These are phyloP conservation scores for Phaeodactylum tricornutum DNA, from an alignment of 108 stramenopile genomes.

Conservation along the genomic window DNA sequence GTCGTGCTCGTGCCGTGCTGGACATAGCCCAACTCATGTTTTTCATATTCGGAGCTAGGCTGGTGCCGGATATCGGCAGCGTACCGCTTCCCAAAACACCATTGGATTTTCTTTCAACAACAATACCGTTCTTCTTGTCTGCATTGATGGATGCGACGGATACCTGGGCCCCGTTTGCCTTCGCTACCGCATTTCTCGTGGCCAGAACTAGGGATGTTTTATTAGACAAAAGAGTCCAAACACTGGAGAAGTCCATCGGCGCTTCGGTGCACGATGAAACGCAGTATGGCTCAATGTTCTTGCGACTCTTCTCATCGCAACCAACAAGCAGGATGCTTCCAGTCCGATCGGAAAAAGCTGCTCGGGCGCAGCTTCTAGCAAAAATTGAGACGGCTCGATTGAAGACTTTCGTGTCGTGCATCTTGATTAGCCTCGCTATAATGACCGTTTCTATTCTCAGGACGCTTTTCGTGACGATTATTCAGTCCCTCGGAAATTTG, in stretches of 20 bases:
- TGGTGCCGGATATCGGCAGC: constrained; percentile 11
- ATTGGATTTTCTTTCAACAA: constrained; percentile 4
- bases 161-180: constrained; percentile 52
- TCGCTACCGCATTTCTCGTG: constrained; percentile 35
- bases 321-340: constrained; percentile 30
- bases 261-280: constrained; percentile 32
- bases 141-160: constrained; percentile 12
- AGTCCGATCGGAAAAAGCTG: constrained; percentile 14
- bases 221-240: constrained; percentile 18
- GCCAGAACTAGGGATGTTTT: constrained; percentile 21
- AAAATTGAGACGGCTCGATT: constrained; percentile 42
- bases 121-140: constrained; percentile 12
- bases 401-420: constrained; percentile 38
- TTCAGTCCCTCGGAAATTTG: constrained; percentile 19
- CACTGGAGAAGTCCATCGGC: constrained; percentile 20
- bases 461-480: constrained; percentile 27
- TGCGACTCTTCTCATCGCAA: constrained; percentile 42
- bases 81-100: constrained; percentile 16
- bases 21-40: constrained; percentile 33
- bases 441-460: constrained; percentile 53
- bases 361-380: constrained; percentile 28
- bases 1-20: constrained; percentile 35
- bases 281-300: constrained; percentile 55
- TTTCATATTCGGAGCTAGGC: constrained; percentile 23
- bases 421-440: constrained; percentile 26